Evolutionary conservation across 2,329 filamentous ascomycete genomes (phyloP).

Genomic region (Pseudopithomyces chartarum): DNA sequence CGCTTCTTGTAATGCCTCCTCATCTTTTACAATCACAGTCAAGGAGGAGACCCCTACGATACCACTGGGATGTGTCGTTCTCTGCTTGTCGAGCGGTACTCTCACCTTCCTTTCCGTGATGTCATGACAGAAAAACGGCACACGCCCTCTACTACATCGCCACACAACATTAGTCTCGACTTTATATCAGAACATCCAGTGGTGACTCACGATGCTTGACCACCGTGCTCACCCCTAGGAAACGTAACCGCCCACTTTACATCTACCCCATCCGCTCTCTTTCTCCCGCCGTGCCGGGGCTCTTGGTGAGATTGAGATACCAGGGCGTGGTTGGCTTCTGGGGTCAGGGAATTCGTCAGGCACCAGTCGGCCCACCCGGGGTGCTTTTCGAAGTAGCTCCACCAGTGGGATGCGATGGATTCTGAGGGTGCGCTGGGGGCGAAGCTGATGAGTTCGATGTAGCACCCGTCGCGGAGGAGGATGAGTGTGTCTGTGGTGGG

Average conservation of each 20-base stretch:
- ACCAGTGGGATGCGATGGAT: constrained; percentile 54
- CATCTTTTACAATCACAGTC: constrained; percentile 29
- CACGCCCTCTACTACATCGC: constrained; percentile 48
- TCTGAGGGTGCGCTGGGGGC: constrained; percentile 51
- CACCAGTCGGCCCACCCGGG: constrained; percentile 66
- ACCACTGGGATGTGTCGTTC: constrained; percentile 56
- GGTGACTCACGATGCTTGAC: constrained; percentile 17
- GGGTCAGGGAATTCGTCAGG: constrained; percentile 32
- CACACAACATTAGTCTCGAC: neutral
- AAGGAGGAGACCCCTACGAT: constrained; percentile 51
- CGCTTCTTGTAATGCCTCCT: constrained; percentile 18
- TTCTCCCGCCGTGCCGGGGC: constrained; percentile 59
- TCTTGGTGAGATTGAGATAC: constrained; percentile 52
- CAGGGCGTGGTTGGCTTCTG: constrained; percentile 15
- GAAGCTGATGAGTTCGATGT: constrained; percentile 71
- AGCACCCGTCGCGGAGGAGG: constrained; percentile 66
- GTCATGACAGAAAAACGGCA: constrained; percentile 68
- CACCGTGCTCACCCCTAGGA: constrained; percentile 47
- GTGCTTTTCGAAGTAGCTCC: constrained; percentile 59
- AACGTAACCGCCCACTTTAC: constrained; percentile 66
- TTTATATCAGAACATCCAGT: neutral
- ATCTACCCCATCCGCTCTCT: constrained; percentile 59
- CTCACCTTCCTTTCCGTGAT: constrained; percentile 61
- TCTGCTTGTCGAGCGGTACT: constrained; percentile 54
- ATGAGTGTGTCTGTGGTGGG: constrained; percentile 57